phyloP scores from a whole-genome alignment of 2,329 filamentous ascomycete genomes.

The Arthrobotrys pseudoclavata region DNA sequence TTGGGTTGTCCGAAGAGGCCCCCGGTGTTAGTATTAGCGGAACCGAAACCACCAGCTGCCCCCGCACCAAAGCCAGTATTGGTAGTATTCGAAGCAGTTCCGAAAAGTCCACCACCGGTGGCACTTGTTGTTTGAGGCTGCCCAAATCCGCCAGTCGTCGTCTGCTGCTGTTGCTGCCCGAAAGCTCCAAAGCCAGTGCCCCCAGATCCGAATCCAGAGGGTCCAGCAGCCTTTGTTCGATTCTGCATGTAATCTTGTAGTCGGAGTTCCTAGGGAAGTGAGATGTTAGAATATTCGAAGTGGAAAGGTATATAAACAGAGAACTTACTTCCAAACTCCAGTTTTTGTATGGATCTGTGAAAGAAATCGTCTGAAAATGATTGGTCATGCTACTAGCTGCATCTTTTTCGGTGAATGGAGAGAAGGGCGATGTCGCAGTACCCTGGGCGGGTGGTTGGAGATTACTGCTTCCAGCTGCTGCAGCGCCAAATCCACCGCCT shows the following conservation, averaged over 20 bases:
- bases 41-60: slow-evolving; percentile 63
- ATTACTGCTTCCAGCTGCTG: slow-evolving; percentile 68
- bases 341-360: slow-evolving; percentile 85
- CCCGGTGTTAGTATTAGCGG: slow-evolving; percentile 23
- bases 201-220: slow-evolving; percentile 66
- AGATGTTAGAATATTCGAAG: slow-evolving; percentile 44
- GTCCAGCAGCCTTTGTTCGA: slow-evolving; percentile 68
- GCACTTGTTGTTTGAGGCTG: slow-evolving; percentile 38
- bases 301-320: slow-evolving; percentile 2
- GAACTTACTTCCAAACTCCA: slow-evolving; percentile 80
- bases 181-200: slow-evolving; percentile 68
- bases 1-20: slow-evolving; percentile 67
- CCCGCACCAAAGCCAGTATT: slow-evolving; percentile 54
- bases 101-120: slow-evolving; percentile 58
- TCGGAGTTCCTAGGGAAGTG: slow-evolving; percentile 73
- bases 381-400: slow-evolving; percentile 71
- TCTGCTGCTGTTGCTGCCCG: slow-evolving; percentile 64
- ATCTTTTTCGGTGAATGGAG: slow-evolving; percentile 81
- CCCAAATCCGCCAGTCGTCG: slow-evolving; percentile 55
- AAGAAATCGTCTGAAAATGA: slow-evolving; percentile 83
- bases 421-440: slow-evolving; percentile 76
- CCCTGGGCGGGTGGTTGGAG: slow-evolving; percentile 73
- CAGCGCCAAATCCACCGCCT: slow-evolving; percentile 64
- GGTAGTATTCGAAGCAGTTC: slow-evolving; percentile 63
- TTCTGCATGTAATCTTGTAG: slow-evolving; percentile 90